Conservation (phyloP, 129 eudicot species). For the Sambucus nigra region DNA sequence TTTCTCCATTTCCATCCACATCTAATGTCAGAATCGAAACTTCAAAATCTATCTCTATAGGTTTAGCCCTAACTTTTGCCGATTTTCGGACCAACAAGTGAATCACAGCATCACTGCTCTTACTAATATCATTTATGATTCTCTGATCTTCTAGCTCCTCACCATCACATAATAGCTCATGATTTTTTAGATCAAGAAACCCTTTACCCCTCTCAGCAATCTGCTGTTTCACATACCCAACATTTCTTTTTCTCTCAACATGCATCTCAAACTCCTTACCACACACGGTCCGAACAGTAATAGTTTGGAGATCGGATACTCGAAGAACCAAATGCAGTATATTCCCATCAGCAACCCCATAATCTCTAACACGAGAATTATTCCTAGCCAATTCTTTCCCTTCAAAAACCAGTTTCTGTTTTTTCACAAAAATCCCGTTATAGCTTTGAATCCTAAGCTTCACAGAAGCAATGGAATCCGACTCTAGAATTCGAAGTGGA, state of each 20-base stretch:
- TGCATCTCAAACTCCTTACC: constrained; percentile 55
- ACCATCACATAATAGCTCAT: constrained; percentile 41
- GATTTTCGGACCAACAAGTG: constrained; percentile 51
- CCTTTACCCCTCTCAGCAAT: constrained; percentile 39
- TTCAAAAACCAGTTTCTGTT: constrained; percentile 51
- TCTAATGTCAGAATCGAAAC: constrained; percentile 34
- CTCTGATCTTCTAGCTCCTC: constrained; percentile 60
- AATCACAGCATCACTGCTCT: constrained; percentile 37
- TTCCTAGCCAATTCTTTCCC: constrained; percentile 55
- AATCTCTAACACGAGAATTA: constrained; percentile 42
- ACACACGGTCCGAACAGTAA: constrained; percentile 44
- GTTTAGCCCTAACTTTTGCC: constrained; percentile 37
- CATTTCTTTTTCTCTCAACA: constrained; percentile 48
- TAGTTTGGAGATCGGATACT: constrained; percentile 50
- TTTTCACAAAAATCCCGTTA: constrained; percentile 47
- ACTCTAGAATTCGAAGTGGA: constrained; percentile 49
- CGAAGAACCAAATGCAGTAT: constrained; percentile 52
- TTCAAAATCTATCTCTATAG: constrained; percentile 39
- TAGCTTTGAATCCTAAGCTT: constrained; percentile 44
- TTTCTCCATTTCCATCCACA: constrained; percentile 13
- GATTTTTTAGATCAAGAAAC: constrained; percentile 25
- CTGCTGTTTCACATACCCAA: constrained; percentile 55
- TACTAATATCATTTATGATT: constrained; percentile 38
- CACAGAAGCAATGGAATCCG: constrained; percentile 67
- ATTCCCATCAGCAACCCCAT: constrained; percentile 63